Evolutionary conservation across 2,329 filamentous ascomycete genomes (phyloP).

Genomic region (Berkeleyomyces rouxiae): DNA sequence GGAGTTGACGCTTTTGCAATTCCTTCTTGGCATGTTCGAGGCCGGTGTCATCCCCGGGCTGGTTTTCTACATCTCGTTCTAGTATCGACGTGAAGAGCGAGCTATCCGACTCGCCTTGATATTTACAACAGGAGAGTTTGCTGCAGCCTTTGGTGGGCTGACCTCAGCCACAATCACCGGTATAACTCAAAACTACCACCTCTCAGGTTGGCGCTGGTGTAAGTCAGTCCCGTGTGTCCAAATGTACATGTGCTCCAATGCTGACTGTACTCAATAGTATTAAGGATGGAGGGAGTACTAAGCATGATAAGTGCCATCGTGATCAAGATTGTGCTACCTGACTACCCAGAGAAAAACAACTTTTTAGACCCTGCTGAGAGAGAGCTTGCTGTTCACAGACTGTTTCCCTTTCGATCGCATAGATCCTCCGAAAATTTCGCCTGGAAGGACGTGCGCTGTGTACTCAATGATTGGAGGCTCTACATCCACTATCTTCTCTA

Average conservation of each 20-base stretch:
- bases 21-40: constrained; percentile 53
- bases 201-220: constrained; percentile 51
- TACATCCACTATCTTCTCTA: constrained; percentile 49
- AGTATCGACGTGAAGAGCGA: constrained; percentile 55
- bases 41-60: constrained; percentile 54
- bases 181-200: constrained; percentile 46
- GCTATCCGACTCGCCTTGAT: constrained; percentile 54
- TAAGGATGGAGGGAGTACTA: constrained; percentile 46
- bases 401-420: constrained; percentile 32
- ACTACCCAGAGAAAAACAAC: constrained; percentile 45
- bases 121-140: constrained; percentile 50
- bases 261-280: constrained; percentile 22
- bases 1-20: constrained; percentile 47
- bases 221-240: constrained; percentile 48
- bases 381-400: constrained; percentile 30
- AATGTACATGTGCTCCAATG: neutral
- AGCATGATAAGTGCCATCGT: constrained; percentile 46
- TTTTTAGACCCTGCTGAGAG: constrained; percentile 39
- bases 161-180: constrained; percentile 57
- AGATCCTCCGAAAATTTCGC: constrained; percentile 46
- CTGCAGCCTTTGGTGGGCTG: constrained; percentile 56
- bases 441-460: constrained; percentile 52
- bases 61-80: constrained; percentile 54
- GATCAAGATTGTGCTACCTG: constrained; percentile 51
- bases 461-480: constrained; percentile 47